Evolutionary conservation across 768 basidiomycete genomes (phyloP), one percentile per base, ranked within the genome.

Genomic region (Udeniomyces megalosporus): DNA sequence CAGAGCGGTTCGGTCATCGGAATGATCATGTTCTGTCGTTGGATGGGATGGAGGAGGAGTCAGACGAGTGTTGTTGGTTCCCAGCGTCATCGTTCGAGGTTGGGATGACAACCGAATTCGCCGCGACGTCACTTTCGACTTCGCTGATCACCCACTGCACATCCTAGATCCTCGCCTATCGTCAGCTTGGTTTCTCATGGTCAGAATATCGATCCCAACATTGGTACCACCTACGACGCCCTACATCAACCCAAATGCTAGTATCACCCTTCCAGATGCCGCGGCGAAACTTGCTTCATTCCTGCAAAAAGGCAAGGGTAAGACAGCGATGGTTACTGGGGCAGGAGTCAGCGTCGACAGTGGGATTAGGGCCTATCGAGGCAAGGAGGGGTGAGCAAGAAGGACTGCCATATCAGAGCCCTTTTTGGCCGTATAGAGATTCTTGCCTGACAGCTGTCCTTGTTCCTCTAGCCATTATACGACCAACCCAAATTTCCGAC

Each of bases 341-440:
- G 93, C 93, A 0, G 93, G 93, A 7, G 87, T 95, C 67, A 88
- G 86, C 71, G 91, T 96, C 31, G 93, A 96, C 73, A 88, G 86
- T 29, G 93, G 93, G 49, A 93, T 97, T 64, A 78, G 88, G 67
- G 90, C 91, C n/a, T 95, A 96, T 74, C 77, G 91, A 61, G 91
- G 91, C 0, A 44, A 62, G 15, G 61, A 62, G 10, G 61, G 61
- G 61, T 62, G 15, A 54, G 22, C 5, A 22, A 11, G 2, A 20
- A 29, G 47, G 82, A 68, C 82, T 84, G 35, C 80, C 85, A 69
- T 81, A 83, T 69, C n/a, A n/a, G n/a, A n/a, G n/a, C n/a, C n/a
- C n/a, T n/a, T n/a, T n/a, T n/a, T n/a, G n/a, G n/a, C n/a, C n/a
- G n/a, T n/a, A n/a, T n/a, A n/a, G n/a, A n/a, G n/a, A n/a, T n/a